Evolutionary conservation across 1,284 basidiomycete genomes (phyloP).

Genomic region (Coniophora puteana): DNA sequence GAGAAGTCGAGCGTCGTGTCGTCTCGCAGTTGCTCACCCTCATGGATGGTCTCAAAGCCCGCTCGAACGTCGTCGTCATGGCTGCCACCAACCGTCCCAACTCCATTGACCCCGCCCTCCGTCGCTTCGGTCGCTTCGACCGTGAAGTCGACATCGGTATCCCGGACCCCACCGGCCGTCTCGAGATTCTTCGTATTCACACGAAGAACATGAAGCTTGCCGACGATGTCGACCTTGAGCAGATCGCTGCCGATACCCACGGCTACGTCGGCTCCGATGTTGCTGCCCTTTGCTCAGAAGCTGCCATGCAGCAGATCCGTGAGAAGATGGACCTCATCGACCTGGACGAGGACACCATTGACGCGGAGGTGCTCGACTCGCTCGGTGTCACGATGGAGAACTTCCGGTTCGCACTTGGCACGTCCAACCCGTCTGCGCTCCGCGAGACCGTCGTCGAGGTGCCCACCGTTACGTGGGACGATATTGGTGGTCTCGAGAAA

Average conservation of each 20-base stretch:
- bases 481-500: constrained; percentile 98
- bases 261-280: constrained; percentile 99
- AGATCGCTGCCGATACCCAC: constrained; percentile 98
- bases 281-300: constrained; percentile 89
- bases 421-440: constrained; percentile 83
- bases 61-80: constrained; percentile 99
- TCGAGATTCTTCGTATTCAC: constrained; percentile 98
- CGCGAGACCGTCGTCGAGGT: constrained; percentile 90
- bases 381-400: constrained; percentile 91
- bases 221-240: constrained; percentile 98
- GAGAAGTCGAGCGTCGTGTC: constrained; percentile 98
- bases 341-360: constrained; percentile 84
- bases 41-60: constrained; percentile 98
- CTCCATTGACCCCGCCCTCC: constrained; percentile 97
- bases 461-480: constrained; percentile 96
- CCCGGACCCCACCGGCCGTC: constrained; percentile 96
- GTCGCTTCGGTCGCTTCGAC: constrained; percentile 98
- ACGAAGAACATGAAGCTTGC: constrained; percentile 99
- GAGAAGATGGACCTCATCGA: constrained; percentile 91
- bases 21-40: constrained; percentile 97
- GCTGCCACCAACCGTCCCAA: constrained; percentile 98
- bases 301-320: constrained; percentile 90
- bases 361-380: constrained; percentile 85
- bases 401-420: constrained; percentile 85
- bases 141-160: constrained; percentile 99